Percentiles rank a stretch among this genome's conserved stretches.
phyloP scores from a whole-genome alignment of 2,329 filamentous ascomycete species.

The Beauveria sp. region DNA sequence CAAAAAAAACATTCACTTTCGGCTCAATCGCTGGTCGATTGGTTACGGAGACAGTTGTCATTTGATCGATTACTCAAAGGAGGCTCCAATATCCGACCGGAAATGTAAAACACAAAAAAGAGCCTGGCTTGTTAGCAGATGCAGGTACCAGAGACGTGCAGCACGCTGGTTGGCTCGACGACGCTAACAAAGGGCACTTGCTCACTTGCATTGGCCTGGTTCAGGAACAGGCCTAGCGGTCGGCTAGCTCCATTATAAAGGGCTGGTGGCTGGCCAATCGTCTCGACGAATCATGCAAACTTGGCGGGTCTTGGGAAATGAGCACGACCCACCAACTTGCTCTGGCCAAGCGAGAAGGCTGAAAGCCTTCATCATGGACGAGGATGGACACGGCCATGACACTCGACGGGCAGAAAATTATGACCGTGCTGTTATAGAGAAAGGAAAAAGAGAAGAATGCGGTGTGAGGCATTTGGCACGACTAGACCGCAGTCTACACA shows the following conservation, averaged over 20 bases:
- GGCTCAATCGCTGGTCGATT: background rate
- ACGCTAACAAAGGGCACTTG: background rate
- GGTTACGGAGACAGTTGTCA: background rate
- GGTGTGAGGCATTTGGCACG: background rate
- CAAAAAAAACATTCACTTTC: too few relatives aligned
- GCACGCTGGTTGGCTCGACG: conserved; percentile 6
- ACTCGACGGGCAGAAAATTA: too few relatives aligned
- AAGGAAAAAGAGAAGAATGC: too few relatives aligned
- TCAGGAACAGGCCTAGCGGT: conserved; percentile 10
- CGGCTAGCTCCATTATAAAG: background rate
- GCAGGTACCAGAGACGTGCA: background rate
- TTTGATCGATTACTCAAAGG: too few relatives aligned
- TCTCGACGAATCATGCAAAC: background rate
- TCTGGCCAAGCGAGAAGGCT: background rate
- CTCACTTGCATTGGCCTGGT: background rate
- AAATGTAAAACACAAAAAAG: background rate
- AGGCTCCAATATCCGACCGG: background rate
- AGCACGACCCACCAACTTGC: background rate
- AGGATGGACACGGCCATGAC: too few relatives aligned
- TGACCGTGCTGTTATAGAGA: background rate
- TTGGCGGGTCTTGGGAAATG: conserved; percentile 3
- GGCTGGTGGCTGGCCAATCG: background rate
- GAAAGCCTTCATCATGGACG: background rate
- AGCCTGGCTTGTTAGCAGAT: background rate
- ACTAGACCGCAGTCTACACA: background rate